These are phyloP conservation scores for Pestalotiopsis sp. DNA, from an alignment of 2,329 filamentous ascomycete genomes.

Conservation along the genomic window DNA sequence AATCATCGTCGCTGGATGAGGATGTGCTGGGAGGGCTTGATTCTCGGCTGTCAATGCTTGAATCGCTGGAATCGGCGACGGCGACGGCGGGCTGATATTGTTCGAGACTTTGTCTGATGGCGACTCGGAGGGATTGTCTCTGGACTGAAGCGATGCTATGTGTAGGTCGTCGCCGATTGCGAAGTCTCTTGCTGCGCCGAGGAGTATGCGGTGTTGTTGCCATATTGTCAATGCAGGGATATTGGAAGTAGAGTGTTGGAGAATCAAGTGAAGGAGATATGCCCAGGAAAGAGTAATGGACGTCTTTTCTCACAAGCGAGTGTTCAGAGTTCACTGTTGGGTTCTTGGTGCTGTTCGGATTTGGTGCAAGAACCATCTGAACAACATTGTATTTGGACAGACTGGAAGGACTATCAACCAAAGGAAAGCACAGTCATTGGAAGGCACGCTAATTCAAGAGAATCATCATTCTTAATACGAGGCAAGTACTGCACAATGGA, in stretches of 20 bases:
- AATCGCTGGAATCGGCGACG: not conserved
- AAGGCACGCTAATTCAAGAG: too few species aligned
- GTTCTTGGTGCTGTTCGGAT: too few species aligned
- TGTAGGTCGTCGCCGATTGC: not conserved
- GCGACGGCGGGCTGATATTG: not conserved
- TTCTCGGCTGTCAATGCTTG: not conserved
- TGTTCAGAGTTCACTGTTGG: too few species aligned
- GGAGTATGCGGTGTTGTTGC: not conserved
- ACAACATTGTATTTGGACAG: too few species aligned
- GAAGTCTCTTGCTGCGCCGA: not conserved
- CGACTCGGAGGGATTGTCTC: conserved; percentile 12
- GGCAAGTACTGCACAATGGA: not conserved
- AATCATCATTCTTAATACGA: not conserved
- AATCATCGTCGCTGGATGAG: not conserved
- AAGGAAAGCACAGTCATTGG: too few species aligned
- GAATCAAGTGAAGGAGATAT: too few species aligned
- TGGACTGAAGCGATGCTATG: not conserved
- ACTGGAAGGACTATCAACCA: too few species aligned
- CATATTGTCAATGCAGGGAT: not conserved
- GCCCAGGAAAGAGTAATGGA: too few species aligned
- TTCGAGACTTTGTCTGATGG: not conserved
- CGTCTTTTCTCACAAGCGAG: too few species aligned
- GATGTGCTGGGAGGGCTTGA: not conserved
- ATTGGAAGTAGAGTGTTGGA: not conserved
- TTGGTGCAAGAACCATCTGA: too few species aligned